Evolutionary conservation across 768 basidiomycete genomes (phyloP), one percentile per base, ranked within the genome.

Genomic region (Suillus cothurnatus): DNA sequence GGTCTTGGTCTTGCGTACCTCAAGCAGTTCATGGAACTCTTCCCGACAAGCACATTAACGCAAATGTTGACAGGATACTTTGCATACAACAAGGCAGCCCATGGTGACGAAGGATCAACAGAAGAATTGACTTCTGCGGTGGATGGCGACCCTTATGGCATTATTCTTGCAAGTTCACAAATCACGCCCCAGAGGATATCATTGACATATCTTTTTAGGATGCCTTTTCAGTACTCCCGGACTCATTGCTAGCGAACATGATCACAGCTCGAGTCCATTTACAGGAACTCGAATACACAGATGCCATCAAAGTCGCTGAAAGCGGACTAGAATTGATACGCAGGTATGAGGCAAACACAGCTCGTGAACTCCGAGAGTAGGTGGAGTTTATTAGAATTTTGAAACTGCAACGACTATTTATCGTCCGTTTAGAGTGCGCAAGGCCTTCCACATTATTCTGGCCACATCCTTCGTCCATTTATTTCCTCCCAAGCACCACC

Each of bases 401-500:
- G 39, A 28, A 6, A 28, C 19, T 41, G 11, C 19, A 41, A 19
- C 41, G 26, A 39, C 6, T 28, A 28, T 9, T 59, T 21, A 63
- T 43, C 41, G 61, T 31, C 38, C 62, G n/a, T 63, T 53, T 62
- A 95, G 94, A 60, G 84, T 84, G 15, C 82, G 82, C 55, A 84
- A 85, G 57, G 87, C 87, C 4, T 86, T 97, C 72, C 88, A 94
- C 65, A 82, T 88, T 14, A 81, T 82, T 6, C 82, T 97, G 15
- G 90, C 88, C 2, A 89, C 87, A 0, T 87, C 93, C 6, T 82
- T 97, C 19, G 91, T 94, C 4, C 91, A 97, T 71, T 82, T 92
- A 58, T 93, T 87, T 74, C 88, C 96, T 34, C 97, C 97, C 0
- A 95, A 95, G 70, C 91, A 98, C 70, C 97, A 99, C 73, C 69